These are phyloP conservation scores for Limnanthes douglasii DNA, from an alignment of 345 rosid genomes.

Conservation along the genomic window DNA sequence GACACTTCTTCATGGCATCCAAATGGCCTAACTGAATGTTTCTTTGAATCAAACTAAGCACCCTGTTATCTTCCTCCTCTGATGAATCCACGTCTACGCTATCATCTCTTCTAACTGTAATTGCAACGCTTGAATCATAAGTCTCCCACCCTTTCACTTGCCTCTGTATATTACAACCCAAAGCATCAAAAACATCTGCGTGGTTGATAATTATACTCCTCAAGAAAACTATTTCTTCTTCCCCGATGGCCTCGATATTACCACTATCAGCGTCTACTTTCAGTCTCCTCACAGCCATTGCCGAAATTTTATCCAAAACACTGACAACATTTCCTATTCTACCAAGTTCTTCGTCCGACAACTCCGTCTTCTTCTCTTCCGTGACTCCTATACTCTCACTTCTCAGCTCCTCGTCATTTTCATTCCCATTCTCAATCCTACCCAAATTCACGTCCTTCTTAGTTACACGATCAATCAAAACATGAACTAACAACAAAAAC, in stretches of 20 bases:
- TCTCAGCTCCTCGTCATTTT: constrained; percentile 6
- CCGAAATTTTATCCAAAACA: constrained; percentile 46
- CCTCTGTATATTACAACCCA: constrained; percentile 52
- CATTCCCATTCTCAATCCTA: constrained; percentile 23
- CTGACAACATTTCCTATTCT: constrained; percentile 23
- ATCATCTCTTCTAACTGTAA: constrained; percentile 24
- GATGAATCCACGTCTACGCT: constrained; percentile 10
- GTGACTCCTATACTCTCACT: constrained; percentile 11
- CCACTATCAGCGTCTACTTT: constrained; percentile 25
- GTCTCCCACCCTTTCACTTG: constrained; percentile 35
- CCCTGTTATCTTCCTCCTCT: constrained; percentile 27
- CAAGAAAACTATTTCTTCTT: constrained; percentile 34
- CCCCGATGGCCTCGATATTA: constrained; percentile 23
- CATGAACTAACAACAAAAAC: constrained; percentile 54
- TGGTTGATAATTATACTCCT: constrained; percentile 36
- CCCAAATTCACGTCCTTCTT: constrained; percentile 18
- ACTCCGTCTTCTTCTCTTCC: constrained; percentile 11
- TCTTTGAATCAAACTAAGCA: constrained; percentile 38
- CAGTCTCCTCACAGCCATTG: constrained; percentile 57
- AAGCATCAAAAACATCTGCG: constrained; percentile 51
- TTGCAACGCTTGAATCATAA: constrained; percentile 26
- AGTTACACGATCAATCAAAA: constrained; percentile 34
- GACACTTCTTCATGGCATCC: constrained; percentile 35
- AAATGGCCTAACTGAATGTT: constrained; percentile 65
- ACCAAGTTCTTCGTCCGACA: constrained; percentile 11